Percentiles rank a stretch among this genome's conserved stretches.
phyloP scores from a whole-genome alignment of 1,284 basidiomycete species.

The Pyrrhoderma lamaoense region DNA sequence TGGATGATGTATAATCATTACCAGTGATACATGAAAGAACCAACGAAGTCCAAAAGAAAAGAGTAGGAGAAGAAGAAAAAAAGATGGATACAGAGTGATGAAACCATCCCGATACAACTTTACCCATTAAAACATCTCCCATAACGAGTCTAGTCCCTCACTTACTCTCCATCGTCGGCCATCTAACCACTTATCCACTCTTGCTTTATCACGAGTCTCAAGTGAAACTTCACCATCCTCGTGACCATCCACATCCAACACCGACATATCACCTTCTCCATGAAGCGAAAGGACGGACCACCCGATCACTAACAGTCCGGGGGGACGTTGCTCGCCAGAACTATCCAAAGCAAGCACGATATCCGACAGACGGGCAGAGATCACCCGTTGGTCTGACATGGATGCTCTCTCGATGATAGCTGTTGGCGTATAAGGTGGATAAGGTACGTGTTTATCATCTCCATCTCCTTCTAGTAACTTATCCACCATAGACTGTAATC shows the following conservation, averaged over 20 bases:
- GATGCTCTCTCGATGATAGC: constrained; percentile 92
- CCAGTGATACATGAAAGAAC: no score
- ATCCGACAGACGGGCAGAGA: constrained; percentile 71
- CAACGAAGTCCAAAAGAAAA: no score
- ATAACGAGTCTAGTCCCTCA: constrained; percentile 51
- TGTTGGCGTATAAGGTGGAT: constrained; percentile 76
- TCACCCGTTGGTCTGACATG: constrained; percentile 84
- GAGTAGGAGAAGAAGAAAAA: no score
- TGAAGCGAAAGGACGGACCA: constrained; percentile 75
- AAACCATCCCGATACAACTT: no score
- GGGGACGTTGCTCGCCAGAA: constrained; percentile 82
- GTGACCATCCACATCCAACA: constrained; percentile 39
- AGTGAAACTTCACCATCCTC: constrained; percentile 30
- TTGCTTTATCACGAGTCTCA: constrained; percentile 25
- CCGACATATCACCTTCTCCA: constrained; percentile 43
- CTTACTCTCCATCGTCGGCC: constrained; percentile 46
- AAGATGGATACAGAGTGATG: no score
- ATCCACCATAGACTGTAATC: constrained; percentile 66
- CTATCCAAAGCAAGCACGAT: constrained; percentile 69
- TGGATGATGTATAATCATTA: no score
- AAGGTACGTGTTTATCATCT: constrained; percentile 33
- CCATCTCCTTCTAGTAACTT: constrained; percentile 49
- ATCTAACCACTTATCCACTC: constrained; percentile 54
- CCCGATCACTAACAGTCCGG: constrained; percentile 93
- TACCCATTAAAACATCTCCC: constrained; percentile 33